These are phyloP conservation scores for Setaria italica DNA, from an alignment of 202 grass and related monocot species.

Conservation along the genomic window DNA sequence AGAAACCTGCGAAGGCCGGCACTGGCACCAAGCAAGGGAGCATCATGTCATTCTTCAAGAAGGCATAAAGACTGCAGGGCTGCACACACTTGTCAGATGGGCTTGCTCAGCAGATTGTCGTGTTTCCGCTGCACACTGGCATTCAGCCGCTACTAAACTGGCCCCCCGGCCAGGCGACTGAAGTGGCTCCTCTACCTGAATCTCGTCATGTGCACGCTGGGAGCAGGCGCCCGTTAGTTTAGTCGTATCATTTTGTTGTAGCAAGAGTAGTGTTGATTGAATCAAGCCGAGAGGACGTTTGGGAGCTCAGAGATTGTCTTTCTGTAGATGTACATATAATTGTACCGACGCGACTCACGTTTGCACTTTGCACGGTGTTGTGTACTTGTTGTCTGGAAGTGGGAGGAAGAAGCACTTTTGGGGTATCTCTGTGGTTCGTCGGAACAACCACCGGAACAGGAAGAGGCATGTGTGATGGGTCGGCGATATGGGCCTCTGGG, in stretches of 20 bases:
- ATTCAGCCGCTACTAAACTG: neutral
- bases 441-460: neutral
- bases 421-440: neutral
- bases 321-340: slow-evolving; percentile 21
- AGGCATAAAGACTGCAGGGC: slow-evolving; percentile 38
- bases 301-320: neutral
- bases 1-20: slow-evolving; percentile 66
- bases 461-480: neutral
- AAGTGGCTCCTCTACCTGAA: slow-evolving; percentile 12
- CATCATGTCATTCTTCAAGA: slow-evolving; percentile 97
- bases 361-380: neutral
- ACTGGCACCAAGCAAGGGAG: slow-evolving; percentile 79
- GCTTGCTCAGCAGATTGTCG: neutral
- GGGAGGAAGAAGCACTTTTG: too few relatives aligned
- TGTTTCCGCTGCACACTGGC: neutral
- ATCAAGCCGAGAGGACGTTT: slow-evolving; percentile 1
- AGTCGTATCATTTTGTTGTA: slow-evolving; percentile 24
- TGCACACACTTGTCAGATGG: neutral
- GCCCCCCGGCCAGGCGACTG: neutral
- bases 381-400: neutral
- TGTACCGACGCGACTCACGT: neutral
- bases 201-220: slow-evolving; percentile 25
- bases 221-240: neutral
- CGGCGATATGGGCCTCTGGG: neutral
- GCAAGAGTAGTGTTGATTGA: slow-evolving; percentile 21